phyloP scores from a whole-genome alignment of 2,329 filamentous ascomycete species.

The Calonectria hawksworthii region DNA sequence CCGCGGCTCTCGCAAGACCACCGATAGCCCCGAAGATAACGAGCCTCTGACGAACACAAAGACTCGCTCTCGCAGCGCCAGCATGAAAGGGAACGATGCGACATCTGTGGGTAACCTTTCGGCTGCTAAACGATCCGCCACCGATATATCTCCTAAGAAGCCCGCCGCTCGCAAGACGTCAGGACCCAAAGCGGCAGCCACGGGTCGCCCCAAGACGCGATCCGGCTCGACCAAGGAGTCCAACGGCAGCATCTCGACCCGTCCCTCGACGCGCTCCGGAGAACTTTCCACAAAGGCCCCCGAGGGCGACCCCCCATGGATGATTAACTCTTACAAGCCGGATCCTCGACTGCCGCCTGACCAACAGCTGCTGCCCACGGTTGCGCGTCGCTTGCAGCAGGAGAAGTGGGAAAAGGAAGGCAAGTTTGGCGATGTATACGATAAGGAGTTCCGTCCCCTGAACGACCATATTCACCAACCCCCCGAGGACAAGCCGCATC shows the following conservation, averaged over 20 bases:
- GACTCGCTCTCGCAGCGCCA: conserved; percentile 78
- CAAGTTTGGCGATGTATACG: conserved; percentile 86
- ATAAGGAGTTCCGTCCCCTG: conserved; percentile 87
- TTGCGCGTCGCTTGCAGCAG: conserved; percentile 90
- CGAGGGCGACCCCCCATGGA: conserved; percentile 96
- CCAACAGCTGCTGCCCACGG: conserved; percentile 94
- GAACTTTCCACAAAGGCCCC: conserved; percentile 75
- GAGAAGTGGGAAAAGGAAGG: conserved; percentile 96
- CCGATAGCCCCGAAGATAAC: conserved; percentile 68
- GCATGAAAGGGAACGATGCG: conserved; percentile 58
- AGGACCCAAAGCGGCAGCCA: conserved; percentile 57
- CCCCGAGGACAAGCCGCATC: conserved; percentile 54
- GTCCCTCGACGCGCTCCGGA: conserved; percentile 75
- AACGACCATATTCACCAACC: conserved; percentile 74
- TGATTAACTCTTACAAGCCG: conserved; percentile 94
- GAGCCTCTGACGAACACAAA: conserved; percentile 70
- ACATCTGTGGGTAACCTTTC: conserved; percentile 40
- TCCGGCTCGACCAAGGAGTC: conserved; percentile 67
- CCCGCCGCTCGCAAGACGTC: conserved; percentile 60
- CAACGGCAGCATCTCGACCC: conserved; percentile 62
- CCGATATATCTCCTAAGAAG: conserved; percentile 71
- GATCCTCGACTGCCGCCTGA: conserved; percentile 95
- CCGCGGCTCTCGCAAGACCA: conserved; percentile 54
- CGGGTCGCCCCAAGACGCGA: conserved; percentile 73
- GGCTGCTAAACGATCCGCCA: conserved; percentile 56